Evolutionary conservation across 202 grass and related monocot genomes (phyloP).

Genomic region (Schoenoplectus tabernaemontani): DNA sequence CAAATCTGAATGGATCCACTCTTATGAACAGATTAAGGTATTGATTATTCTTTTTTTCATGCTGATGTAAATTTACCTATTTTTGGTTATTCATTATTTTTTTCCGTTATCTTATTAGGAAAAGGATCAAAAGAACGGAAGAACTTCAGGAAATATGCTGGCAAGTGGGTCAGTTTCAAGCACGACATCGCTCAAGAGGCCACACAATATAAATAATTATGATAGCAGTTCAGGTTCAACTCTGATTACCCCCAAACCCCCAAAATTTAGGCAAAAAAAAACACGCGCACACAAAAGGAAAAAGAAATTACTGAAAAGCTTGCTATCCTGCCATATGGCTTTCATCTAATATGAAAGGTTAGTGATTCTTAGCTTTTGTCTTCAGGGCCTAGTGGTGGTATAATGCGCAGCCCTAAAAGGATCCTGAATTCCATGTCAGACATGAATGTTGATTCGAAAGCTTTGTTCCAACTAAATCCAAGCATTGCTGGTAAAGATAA

Average conservation of each 20-base stretch:
- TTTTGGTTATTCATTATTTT: conserved; percentile 16
- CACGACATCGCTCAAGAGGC: conserved; percentile 45
- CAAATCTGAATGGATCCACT: conserved; percentile 46
- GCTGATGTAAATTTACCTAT: conserved; percentile 10
- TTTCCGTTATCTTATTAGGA: conserved; percentile 36
- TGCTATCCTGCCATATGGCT: not conserved
- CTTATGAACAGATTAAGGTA: conserved; percentile 47
- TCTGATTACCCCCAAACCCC: not conserved
- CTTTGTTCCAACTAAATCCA: conserved; percentile 31
- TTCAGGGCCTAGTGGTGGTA: conserved; percentile 26
- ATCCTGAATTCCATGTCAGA: conserved; percentile 19
- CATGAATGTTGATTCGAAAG: conserved; percentile 26
- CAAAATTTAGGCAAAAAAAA: no score
- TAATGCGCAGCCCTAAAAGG: conserved; percentile 54
- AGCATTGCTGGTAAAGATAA: conserved; percentile 22
- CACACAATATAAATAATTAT: conserved; percentile 35
- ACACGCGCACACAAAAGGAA: not conserved
- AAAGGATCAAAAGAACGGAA: conserved; percentile 5
- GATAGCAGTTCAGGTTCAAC: conserved; percentile 41
- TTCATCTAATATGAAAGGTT: not conserved
- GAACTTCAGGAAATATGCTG: conserved; percentile 19
- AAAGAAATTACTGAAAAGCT: not conserved
- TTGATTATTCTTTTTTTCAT: not conserved
- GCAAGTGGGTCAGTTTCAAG: conserved; percentile 21
- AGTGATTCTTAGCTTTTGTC: not conserved